Percentiles rank a stretch among this genome's conserved stretches.
These are phyloP conservation scores for Alternaria sp. DNA, from an alignment of 2,329 filamentous ascomycete genomes.

Conservation along the genomic window DNA sequence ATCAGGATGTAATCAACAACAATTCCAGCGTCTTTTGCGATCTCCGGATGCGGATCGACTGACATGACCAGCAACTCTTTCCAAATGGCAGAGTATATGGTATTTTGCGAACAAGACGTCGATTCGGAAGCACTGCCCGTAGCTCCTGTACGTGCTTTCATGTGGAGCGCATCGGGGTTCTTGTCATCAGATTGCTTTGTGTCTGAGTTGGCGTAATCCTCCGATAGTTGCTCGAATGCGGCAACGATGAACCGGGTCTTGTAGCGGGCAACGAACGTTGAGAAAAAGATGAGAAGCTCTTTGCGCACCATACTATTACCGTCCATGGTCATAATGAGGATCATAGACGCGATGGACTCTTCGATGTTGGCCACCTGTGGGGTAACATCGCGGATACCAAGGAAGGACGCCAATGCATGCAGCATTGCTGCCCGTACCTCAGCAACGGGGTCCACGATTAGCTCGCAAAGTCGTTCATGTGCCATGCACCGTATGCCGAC, in stretches of 20 bases:
- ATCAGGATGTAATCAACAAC: conserved; percentile 87
- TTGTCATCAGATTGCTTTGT: conserved; percentile 28
- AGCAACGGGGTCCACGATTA: conserved; percentile 84
- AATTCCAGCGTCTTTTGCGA: conserved; percentile 82
- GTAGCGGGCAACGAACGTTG: conserved; percentile 87
- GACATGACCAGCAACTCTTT: conserved; percentile 89
- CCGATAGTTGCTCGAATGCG: conserved; percentile 86
- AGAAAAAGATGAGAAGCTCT: conserved; percentile 92
- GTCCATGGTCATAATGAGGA: conserved; percentile 91
- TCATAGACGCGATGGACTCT: conserved; percentile 85
- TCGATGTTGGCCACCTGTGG: conserved; percentile 90
- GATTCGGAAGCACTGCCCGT: conserved; percentile 13
- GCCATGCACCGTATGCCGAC: conserved; percentile 89
- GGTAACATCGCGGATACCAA: conserved; percentile 91
- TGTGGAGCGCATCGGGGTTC: conserved; percentile 36
- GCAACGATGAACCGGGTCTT: conserved; percentile 91
- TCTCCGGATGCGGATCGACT: conserved; percentile 92
- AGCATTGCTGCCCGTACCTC: conserved; percentile 94
- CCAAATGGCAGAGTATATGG: conserved; percentile 92
- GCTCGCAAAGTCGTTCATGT: conserved; percentile 77
- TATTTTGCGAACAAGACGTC: conserved; percentile 71
- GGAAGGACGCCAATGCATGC: conserved; percentile 89
- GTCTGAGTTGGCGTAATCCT: conserved; percentile 65
- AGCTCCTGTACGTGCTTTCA: conserved; percentile 33
- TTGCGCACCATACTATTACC: conserved; percentile 93